These are phyloP conservation scores for Solanum microdontum DNA, from an alignment of 257 asterid species.

Conservation along the genomic window DNA sequence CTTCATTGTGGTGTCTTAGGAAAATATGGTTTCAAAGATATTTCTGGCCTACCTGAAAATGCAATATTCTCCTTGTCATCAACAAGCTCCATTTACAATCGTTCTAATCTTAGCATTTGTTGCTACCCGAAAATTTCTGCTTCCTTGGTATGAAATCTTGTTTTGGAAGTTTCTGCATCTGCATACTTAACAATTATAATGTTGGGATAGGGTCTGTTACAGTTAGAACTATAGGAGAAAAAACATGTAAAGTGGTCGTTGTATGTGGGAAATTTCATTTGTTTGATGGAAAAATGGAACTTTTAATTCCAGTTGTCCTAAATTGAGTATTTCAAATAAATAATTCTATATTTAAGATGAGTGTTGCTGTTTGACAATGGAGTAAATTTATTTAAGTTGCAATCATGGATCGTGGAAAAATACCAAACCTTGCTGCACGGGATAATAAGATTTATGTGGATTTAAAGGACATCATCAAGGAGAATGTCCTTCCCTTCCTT, in stretches of 20 bases:
- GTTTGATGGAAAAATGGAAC: background rate
- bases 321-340: background rate
- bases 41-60: background rate
- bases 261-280: background rate
- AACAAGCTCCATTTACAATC: background rate
- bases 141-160: background rate
- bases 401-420: conserved; percentile 41
- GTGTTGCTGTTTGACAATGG: background rate
- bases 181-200: background rate
- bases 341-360: background rate
- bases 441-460: conserved; percentile 33
- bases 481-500: conserved; percentile 31
- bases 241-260: background rate
- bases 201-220: background rate
- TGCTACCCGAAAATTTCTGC: background rate
- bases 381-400: background rate
- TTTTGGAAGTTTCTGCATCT: background rate
- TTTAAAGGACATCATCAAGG: conserved; percentile 32
- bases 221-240: background rate
- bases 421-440: conserved; percentile 4
- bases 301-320: background rate
- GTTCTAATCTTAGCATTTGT: background rate
- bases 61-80: background rate
- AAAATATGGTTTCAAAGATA: background rate
- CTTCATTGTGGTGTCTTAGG: background rate